Evolutionary conservation across 2,329 filamentous ascomycete genomes (phyloP), one percentile per base, ranked within the genome.

Genomic region (Rhytidhysteron rufulum): DNA sequence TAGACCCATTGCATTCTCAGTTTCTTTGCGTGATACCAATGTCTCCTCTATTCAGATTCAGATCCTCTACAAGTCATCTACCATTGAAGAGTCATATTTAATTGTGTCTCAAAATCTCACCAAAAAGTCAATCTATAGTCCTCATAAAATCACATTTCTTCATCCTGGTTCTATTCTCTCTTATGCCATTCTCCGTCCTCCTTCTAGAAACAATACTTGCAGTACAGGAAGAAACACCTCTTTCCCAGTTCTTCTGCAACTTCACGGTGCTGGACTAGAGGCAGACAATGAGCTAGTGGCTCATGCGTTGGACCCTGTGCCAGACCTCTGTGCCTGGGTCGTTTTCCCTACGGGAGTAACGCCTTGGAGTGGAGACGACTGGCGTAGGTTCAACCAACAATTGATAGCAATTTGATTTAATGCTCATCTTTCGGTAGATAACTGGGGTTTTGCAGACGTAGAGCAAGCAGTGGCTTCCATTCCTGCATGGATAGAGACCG

Each of bases 331-430:
- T 44, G 70, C 75, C 3, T 82, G 76, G 75, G 62, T 74, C 1
- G 37, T 81, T 13, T 73, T 77, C 48, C 77, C 78, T 8, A 75
- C 72, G 3, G 78, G 78, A 17, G 75, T 74, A 13, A 80, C 76
- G 15, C 59, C 74, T 5, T 81, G 78, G 78, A 77, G 74, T 48
- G 72, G 73, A 18, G 78, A 82, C 55, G 78, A 81, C 50, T 81
- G 78, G 78, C 78, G 68, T 71, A 58, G 51, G 67, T 53, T 18
- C 18, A 9, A 2, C 16, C n/a, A n/a, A 16, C 13, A 15, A 21
- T 31, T 16, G 10, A 7, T 37, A 13, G n/a, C 8, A 36, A 25
- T 29, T 32, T n/a, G n/a, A n/a, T n/a, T n/a, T n/a, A n/a, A n/a
- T 51, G 21, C 50, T 7, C 20, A 31, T 19, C 34, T 34, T 13